Evolutionary conservation across 257 asterid species (phyloP).

Genomic region (Verbascum thapsus): DNA sequence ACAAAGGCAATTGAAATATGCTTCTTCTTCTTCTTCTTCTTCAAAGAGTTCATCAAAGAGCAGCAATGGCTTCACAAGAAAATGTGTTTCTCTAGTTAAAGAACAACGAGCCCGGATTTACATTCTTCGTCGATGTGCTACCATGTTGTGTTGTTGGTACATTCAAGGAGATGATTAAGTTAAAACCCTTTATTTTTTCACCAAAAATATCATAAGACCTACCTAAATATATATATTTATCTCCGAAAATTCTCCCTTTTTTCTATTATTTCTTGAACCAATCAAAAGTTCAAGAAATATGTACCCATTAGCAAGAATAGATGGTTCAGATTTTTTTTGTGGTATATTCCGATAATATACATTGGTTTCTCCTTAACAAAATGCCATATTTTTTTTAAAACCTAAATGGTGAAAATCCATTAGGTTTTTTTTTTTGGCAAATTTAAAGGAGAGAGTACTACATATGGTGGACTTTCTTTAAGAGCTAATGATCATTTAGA

Average conservation of each 20-base stretch:
- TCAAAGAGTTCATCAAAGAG: constrained; percentile 41
- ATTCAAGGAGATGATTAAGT: constrained; percentile 65
- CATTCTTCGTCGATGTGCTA: constrained; percentile 85
- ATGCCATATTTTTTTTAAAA: constrained; percentile 33
- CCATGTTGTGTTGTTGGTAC: constrained; percentile 79
- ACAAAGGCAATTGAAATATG: constrained; percentile 30
- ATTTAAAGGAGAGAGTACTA: constrained; percentile 26
- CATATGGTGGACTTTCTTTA: constrained; percentile 14
- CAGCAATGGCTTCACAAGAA: constrained; percentile 61
- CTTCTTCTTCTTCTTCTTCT: too few species aligned
- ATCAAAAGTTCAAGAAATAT: constrained; percentile 8
- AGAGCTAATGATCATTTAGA: constrained; percentile 22
- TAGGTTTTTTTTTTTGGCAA: constrained; percentile 35
- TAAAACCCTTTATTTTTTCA: constrained; percentile 9
- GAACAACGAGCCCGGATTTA: constrained; percentile 78
- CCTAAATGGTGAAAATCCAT: constrained; percentile 38
- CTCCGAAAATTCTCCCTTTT: neutral
- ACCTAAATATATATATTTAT: neutral
- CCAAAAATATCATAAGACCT: neutral
- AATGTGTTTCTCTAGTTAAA: constrained; percentile 69
- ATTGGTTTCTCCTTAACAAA: constrained; percentile 25
- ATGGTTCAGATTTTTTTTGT: constrained; percentile 22
- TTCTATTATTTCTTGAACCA: neutral
- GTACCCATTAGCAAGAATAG: constrained; percentile 27
- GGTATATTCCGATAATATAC: neutral